Evolutionary conservation across 345 rosid genomes (phyloP), one percentile per base, ranked within the genome.

Genomic region (Turritis glabra): DNA sequence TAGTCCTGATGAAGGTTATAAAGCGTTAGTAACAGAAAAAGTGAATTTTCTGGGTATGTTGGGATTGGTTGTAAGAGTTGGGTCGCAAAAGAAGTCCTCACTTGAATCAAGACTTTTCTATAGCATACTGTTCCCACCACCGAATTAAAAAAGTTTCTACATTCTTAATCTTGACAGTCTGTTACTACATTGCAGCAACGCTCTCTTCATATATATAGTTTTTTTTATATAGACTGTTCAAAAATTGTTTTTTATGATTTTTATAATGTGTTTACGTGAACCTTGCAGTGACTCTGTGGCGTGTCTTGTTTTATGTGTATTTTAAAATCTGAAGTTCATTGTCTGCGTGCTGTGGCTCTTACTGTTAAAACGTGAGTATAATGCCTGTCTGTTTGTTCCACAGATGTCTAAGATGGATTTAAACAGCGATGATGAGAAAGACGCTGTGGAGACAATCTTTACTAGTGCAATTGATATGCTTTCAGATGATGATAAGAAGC

Each of bases 401-500:
- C 77, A 95, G 99, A 92, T 95, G 97, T 89, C 97, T 64, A 95
- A 92, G 82, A 80, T 95, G 99, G 99, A 89, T 85, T 83, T 95
- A 47, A 95, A 86, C 70, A 85, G 80, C 22, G 99, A 95, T 57
- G 89, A 90, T 59, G 99, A 95, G 86, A 95, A 95, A 85, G 90
- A 53, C 40, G 84, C 82, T 68, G 90, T 78, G 59, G 99, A 95
- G 82, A 85, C 82, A 23, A 90, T 92, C 66, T 95, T 92, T 73
- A 90, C 93, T 86, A 92, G 92, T 85, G 99, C 99, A 71, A 92
- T 95, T 82, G 97, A 88, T 85, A 90, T 87, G 92, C 97, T 95
- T 64, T 95, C 99, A 23, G 90, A 90, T 65, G 99, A 95, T 77
- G 99, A 95, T 81, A 95, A 90, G 81, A 92, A 95, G 86, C 92